Base-by-base conservation (phyloP, 768 basidiomycete species). In the Saitozyma podzolica region DNA sequence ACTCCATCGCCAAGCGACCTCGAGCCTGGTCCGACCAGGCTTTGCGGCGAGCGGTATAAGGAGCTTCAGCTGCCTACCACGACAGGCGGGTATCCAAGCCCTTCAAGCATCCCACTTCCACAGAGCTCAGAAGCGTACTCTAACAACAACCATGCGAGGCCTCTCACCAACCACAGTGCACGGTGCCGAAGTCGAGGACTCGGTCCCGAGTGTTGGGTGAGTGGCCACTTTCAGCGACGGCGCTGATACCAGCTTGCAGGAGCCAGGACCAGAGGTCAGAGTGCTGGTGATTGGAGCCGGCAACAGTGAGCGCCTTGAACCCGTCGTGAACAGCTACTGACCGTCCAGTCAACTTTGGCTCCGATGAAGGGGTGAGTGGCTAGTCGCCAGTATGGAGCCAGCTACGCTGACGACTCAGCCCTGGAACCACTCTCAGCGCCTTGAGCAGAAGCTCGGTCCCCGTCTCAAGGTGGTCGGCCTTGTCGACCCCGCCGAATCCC, bases 391-490 rank as follows among this genome's bases (percentile, higher is more conserved):
- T 17, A 47, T 47, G 13, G 45, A 17, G 13, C 6, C 2, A 13
- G 45, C 29, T 29, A 58, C 51, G 39, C 50, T 62, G 56, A 62
- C 47, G 9, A n/a, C 48, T 37, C 42, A 57, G 42, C 73, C 73
- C 10, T 77, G 78, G 76, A 69, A 77, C 55, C 75, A 78, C 66
- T 75, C 79, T 4, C 73, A 76, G 66, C 76, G 80, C 53, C 71
- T 81, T 63, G 80, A 81, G 72, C 73, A 90, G 80, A 92, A 96
- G 83, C 88, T 97, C 62, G 94, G 93, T 50, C 87, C 86, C 17
- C 91, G 94, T 64, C 89, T 97, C 79, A 95, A 94, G 78, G 90
- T 97, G 57, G 83, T 97, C 64, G 87, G 97, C 74, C 92, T 97
- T 77, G 94, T 94, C 19, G 87, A 86, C 40, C 83, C 86, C 59